A percentile compares a stretch with the other conserved stretches of the same genome.
phyloP scores from a whole-genome alignment of 805 yeast species.

The Candida ortonii region DNA sequence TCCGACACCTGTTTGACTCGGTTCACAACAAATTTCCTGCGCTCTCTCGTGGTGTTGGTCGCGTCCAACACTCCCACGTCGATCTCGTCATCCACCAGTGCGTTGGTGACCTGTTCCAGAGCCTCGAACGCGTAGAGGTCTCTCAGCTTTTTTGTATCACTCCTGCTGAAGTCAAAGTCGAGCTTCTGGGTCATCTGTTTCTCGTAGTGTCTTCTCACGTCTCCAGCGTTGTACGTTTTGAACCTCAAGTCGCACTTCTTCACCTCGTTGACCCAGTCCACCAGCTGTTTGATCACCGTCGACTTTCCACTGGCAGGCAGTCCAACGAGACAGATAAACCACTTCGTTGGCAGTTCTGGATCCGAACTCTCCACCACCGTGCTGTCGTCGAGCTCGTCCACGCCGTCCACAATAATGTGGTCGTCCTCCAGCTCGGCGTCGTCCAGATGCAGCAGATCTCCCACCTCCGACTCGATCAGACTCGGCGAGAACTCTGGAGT shows the following conservation, averaged over 20 bases:
- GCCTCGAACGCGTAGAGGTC: constrained; percentile 97
- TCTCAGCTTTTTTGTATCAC: constrained; percentile 53
- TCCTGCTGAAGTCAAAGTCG: constrained; percentile 35
- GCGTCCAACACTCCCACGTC: constrained; percentile 90
- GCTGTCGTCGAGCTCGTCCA: constrained; percentile 8
- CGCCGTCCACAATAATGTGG: constrained; percentile 15
- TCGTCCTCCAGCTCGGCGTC: constrained; percentile 23
- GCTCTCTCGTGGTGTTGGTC: constrained; percentile 51
- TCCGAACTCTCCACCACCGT: constrained; percentile 5
- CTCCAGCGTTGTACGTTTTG: constrained; percentile 49
- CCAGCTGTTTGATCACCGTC: constrained; percentile 30
- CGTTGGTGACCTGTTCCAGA: constrained; percentile 69
- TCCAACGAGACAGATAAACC: constrained; percentile 57
- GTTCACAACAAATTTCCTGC: constrained; percentile 55
- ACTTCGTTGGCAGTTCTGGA: constrained; percentile 22
- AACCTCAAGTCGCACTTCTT: constrained; percentile 20
- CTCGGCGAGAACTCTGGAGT: constrained; percentile 34
- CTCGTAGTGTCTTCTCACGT: constrained; percentile 42
- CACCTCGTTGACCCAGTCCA: constrained; percentile 19
- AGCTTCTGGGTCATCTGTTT: constrained; percentile 18
- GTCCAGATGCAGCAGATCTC: constrained; percentile 23
- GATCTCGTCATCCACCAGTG: constrained; percentile 72
- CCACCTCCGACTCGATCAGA: constrained; percentile 29
- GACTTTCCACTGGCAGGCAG: constrained; percentile 94
- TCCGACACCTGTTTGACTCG: constrained; percentile 53